These are phyloP conservation scores for Piloderma croceum DNA, from an alignment of 768 basidiomycete species.

Conservation along the genomic window DNA sequence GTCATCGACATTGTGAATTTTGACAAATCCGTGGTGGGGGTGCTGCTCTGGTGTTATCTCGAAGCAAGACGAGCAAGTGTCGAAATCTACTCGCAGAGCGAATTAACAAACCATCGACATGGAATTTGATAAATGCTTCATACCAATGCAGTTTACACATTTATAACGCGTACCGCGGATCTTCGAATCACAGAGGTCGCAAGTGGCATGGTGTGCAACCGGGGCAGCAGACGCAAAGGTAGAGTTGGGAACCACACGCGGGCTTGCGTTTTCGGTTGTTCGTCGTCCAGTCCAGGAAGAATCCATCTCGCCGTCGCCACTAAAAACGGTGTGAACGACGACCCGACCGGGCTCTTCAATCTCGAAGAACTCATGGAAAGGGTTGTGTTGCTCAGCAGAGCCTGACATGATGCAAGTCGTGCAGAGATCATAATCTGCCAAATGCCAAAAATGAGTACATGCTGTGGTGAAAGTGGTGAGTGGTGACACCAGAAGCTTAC, in stretches of 20 bases:
- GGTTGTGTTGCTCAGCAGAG: constrained; percentile 47
- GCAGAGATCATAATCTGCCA: constrained; percentile 69
- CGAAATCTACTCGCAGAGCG: too few species aligned
- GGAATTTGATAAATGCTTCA: too few species aligned
- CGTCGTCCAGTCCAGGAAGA: constrained; percentile 5
- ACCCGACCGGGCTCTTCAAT: constrained; percentile 61
- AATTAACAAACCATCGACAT: too few species aligned
- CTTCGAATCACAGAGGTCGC: constrained; percentile 70
- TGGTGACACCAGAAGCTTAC: constrained; percentile 44
- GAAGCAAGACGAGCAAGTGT: constrained; percentile 69
- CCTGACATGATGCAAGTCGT: constrained; percentile 48
- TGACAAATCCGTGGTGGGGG: constrained; percentile 70
- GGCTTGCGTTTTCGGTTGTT: constrained; percentile 8
- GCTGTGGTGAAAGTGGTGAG: too few species aligned
- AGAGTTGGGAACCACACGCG: constrained; percentile 9
- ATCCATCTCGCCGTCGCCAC: constrained; percentile 32
- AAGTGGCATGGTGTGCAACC: constrained; percentile 55
- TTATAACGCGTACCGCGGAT: constrained; percentile 74
- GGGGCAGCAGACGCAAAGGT: constrained; percentile 19
- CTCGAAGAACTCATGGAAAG: constrained; percentile 67
- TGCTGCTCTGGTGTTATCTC: constrained; percentile 70
- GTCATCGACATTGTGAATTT: constrained; percentile 46
- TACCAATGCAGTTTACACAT: too few species aligned
- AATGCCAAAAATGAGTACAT: constrained; percentile 2
- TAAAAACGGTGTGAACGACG: constrained; percentile 56